These are phyloP conservation scores for Brassica balearica DNA, from an alignment of 441 rosid genomes.

Conservation along the genomic window DNA sequence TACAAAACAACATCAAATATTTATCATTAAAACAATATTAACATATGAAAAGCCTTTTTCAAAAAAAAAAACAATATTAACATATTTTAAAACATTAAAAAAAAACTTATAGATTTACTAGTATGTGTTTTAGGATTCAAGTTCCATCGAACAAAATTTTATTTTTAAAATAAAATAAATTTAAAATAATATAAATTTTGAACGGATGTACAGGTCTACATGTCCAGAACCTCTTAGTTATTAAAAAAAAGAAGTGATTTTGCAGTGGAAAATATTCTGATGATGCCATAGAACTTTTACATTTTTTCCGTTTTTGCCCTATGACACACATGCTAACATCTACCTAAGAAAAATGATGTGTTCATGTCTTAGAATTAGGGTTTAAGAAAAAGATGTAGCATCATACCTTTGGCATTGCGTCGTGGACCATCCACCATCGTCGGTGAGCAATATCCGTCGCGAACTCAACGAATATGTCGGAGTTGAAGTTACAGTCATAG, in stretches of 20 bases:
- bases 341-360: background rate
- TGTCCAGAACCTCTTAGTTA: background rate
- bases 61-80: background rate
- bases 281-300: too few relatives aligned
- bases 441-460: constrained; percentile 85
- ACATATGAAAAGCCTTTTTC: too few relatives aligned
- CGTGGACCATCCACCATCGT: constrained; percentile 94
- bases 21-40: constrained; percentile 42
- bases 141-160: background rate
- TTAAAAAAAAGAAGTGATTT: too few relatives aligned
- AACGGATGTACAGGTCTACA: background rate
- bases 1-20: constrained; percentile 13
- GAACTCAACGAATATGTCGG: constrained; percentile 76
- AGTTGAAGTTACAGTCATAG: constrained; percentile 93
- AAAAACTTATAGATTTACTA: background rate
- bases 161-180: background rate
- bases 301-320: background rate
- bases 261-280: too few relatives aligned
- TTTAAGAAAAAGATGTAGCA: background rate
- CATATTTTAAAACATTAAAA: background rate
- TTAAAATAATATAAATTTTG: background rate
- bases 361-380: background rate
- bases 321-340: background rate
- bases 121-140: background rate
- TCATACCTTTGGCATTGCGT: constrained; percentile 74